Percentiles rank a stretch among this genome's conserved stretches.
These are phyloP conservation scores for Smittium mucronatum DNA, from an alignment of 371 early-diverging fungal genomes.

Conservation along the genomic window DNA sequence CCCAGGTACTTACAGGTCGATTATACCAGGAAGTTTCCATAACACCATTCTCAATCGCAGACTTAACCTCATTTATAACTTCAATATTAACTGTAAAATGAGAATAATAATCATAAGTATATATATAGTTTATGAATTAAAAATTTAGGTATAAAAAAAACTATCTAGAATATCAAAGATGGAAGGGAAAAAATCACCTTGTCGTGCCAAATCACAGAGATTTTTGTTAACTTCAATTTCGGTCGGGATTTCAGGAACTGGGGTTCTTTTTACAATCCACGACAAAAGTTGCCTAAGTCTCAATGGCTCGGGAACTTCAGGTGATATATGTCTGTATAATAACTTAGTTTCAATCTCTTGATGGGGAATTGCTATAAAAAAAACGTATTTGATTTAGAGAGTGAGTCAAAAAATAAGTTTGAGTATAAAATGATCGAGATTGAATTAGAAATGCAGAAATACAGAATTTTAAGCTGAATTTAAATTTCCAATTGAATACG, in stretches of 20 bases:
- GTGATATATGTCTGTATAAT: conserved; percentile 53
- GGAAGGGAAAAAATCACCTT: no score
- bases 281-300: conserved; percentile 53
- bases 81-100: conserved; percentile 25
- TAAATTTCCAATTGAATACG: no score
- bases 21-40: conserved; percentile 45
- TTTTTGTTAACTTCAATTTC: neutral
- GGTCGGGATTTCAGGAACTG: conserved; percentile 22
- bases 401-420: neutral
- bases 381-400: neutral
- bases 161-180: no score
- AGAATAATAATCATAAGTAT: neutral
- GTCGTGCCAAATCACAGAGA: neutral
- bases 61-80: conserved; percentile 29
- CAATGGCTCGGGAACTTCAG: conserved; percentile 48
- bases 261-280: conserved; percentile 34
- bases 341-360: conserved; percentile 35
- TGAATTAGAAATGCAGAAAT: no score
- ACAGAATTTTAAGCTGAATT: no score
- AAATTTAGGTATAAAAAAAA: no score
- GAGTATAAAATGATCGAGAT: no score
- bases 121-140: neutral
- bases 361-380: conserved; percentile 42
- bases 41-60: conserved; percentile 26
- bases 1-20: conserved; percentile 27